A percentile compares a stretch with the other conserved stretches of the same genome.
Conservation (phyloP, 176 grass and related monocot species). For the Aegilops longissima region DNA sequence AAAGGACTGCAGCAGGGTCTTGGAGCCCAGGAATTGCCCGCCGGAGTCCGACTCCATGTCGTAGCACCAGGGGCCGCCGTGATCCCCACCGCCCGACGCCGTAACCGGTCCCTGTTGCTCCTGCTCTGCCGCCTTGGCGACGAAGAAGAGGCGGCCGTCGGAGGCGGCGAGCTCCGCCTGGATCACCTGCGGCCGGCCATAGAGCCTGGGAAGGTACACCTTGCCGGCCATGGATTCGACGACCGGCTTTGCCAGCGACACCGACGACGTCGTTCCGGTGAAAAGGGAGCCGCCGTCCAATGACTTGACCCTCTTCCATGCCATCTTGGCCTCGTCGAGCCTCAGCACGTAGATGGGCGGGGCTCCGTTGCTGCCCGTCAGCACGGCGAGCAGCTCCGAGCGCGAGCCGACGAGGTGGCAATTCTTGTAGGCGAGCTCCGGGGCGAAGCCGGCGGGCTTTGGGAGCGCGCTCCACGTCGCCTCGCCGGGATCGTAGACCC, state of each 20-base stretch:
- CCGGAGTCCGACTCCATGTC: neutral
- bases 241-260: neutral
- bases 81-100: neutral
- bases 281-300: neutral
- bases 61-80: neutral
- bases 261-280: neutral
- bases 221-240: neutral
- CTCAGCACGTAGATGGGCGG: neutral
- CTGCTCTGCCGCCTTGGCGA: neutral
- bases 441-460: neutral
- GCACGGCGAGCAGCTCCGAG: neutral
- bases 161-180: neutral
- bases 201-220: constrained; percentile 12
- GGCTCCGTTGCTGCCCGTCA: neutral
- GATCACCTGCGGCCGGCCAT: neutral
- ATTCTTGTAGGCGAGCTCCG: neutral
- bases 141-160: neutral
- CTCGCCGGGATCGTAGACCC: neutral
- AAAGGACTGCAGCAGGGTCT: neutral
- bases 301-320: neutral
- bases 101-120: neutral
- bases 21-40: neutral
- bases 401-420: neutral
- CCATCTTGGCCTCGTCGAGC: neutral
- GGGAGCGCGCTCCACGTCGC: neutral